Evolutionary conservation across 2,329 filamentous ascomycete species (phyloP).

Genomic region (Onygenales sp.): DNA sequence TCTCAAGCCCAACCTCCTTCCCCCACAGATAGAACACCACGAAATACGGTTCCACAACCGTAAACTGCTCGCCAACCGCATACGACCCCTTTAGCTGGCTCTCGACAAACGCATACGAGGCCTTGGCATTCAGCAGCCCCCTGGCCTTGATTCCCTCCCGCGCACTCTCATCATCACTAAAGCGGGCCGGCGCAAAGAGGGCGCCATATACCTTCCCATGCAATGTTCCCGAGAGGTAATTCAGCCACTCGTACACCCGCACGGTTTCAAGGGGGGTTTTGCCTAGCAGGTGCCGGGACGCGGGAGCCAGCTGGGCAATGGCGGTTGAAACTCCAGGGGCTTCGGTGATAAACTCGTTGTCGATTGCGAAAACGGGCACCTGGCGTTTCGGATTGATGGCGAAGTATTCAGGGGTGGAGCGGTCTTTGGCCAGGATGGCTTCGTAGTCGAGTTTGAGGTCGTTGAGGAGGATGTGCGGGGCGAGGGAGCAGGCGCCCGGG

Average conservation of each 20-base stretch:
- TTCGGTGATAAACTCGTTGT: slow-evolving; percentile 24
- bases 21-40: slow-evolving; percentile 27
- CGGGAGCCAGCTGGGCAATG: slow-evolving; percentile 22
- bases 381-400: slow-evolving; percentile 24
- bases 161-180: slow-evolving; percentile 14
- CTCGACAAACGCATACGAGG: slow-evolving; percentile 18
- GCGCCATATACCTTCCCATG: slow-evolving; percentile 21
- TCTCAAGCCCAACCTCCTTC: slow-evolving; percentile 8
- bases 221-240: slow-evolving; percentile 24
- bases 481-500: slow-evolving; percentile 22
- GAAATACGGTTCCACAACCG: slow-evolving; percentile 26
- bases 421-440: slow-evolving; percentile 6
- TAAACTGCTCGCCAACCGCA: slow-evolving; percentile 17
- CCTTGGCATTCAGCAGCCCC: slow-evolving; percentile 13
- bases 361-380: slow-evolving; percentile 22
- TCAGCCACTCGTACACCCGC: slow-evolving; percentile 27
- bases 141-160: slow-evolving; percentile 14
- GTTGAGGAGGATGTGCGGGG: slow-evolving; percentile 22
- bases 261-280: slow-evolving; percentile 19
- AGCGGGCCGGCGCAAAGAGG: slow-evolving; percentile 17
- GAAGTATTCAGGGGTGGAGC: slow-evolving; percentile 12
- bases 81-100: slow-evolving; percentile 12
- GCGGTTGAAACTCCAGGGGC: slow-evolving; percentile 22
- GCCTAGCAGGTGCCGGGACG: slow-evolving; percentile 19
- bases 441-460: slow-evolving; percentile 17